phyloP scores from a whole-genome alignment of 2,329 filamentous ascomycete species.

The Fusarium fracticaudum region DNA sequence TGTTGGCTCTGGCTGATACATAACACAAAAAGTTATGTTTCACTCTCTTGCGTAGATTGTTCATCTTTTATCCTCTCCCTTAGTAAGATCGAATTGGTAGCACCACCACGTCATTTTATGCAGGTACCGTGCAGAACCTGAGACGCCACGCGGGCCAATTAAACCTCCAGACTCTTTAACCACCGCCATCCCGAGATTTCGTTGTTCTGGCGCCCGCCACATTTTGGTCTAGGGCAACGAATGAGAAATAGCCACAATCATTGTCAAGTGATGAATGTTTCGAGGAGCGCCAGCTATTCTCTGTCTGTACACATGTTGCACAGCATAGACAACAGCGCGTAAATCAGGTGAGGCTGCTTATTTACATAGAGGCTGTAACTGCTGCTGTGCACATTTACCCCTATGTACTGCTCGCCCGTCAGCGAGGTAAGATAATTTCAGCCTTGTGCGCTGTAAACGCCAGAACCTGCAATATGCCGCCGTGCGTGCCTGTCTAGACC shows the following conservation, averaged over 20 bases:
- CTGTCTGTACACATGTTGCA: not conserved
- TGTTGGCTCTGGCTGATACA: not conserved
- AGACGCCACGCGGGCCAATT: constrained; percentile 49
- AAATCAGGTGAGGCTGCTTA: constrained; percentile 11
- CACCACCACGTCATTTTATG: constrained; percentile 40
- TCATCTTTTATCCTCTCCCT: not conserved
- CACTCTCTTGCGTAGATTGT: not conserved
- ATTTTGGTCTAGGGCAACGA: constrained; percentile 7
- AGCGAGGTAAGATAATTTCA: constrained; percentile 7
- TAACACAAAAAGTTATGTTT: constrained; percentile 13
- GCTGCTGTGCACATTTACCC: not conserved
- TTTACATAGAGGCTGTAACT: not conserved
- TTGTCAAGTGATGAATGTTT: constrained; percentile 1
- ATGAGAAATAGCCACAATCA: constrained; percentile 9
- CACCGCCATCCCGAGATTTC: constrained; percentile 26
- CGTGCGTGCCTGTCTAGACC: not conserved
- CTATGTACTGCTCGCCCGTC: not conserved
- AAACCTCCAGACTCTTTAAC: constrained; percentile 11
- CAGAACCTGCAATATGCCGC: not conserved
- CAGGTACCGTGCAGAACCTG: constrained; percentile 45
- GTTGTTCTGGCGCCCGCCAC: constrained; percentile 32
- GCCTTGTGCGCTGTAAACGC: constrained; percentile 8
- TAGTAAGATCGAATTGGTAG: not conserved
- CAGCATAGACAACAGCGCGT: constrained; percentile 1
- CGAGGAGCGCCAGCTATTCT: not conserved